Base-by-base conservation (phyloP, 2,329 filamentous ascomycete species). In the Aspergillus quadricinctus region DNA sequence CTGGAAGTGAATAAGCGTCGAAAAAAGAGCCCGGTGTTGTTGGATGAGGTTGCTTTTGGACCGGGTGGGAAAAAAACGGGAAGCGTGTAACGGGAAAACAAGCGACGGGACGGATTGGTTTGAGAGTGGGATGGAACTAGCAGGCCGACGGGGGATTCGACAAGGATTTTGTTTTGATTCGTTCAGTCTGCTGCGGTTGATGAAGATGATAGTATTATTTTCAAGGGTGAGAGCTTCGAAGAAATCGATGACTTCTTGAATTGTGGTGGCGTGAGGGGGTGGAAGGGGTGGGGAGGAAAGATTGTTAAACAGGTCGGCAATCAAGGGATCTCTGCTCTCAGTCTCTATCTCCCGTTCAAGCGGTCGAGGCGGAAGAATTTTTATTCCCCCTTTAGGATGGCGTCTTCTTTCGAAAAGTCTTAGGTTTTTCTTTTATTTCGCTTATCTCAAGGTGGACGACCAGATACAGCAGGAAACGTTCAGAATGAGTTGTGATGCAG, bases 291-390 rank as follows among this genome's bases (percentile, higher is more conserved):
- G 52, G 51, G 45, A 37, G 52, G 21, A 41, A 50, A 49, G 41
- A 57, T 50, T 56, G 56, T 55, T 56, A n/a, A n/a, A n/a, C n/a
- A n/a, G 53, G 55, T 54, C 57, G 55, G 55, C 55, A 62, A 64
- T 66, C 64, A 62, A 68, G 59, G 59, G 57, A 57, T 43, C 27
- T 53, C 37, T 25, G 19, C 29, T 46, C 48, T 29, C 53, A 54
- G 35, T 55, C 48, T 49, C 48, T 49, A 41, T 37, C 31, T 35
- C 14, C 14, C 14, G 31, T 37, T 37, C 31, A 37, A 37, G 31
- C 14, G 31, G 14, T 37, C 31, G 31, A 37, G 31, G 31, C 31
- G 31, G 31, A 37, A 37, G 31, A 37, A 37, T 3, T 37, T 37
- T 37, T 37, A 17, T 37, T 37, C 14, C 31, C 14, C 31, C 31